Percentiles rank a stretch among this genome's conserved stretches.
phyloP scores from a whole-genome alignment of 257 asterid species.

The Solanum arcanum region DNA sequence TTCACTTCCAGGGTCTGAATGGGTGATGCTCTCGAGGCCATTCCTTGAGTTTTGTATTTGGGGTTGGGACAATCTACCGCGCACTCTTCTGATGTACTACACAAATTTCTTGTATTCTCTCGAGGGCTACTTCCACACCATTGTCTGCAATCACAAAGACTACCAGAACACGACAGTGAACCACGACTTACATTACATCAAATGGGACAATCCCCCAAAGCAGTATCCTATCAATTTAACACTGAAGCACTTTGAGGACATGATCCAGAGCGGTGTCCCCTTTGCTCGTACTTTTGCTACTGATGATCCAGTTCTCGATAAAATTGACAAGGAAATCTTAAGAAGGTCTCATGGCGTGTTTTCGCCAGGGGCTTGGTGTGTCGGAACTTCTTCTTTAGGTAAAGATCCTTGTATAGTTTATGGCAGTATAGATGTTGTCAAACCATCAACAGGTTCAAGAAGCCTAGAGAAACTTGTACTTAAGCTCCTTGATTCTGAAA shows the following conservation, averaged over 20 bases:
- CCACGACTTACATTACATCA: slow-evolving; percentile 69
- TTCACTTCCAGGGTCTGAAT: slow-evolving; percentile 49
- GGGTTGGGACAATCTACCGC: slow-evolving; percentile 99
- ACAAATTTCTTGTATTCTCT: slow-evolving; percentile 79
- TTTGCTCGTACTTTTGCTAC: slow-evolving; percentile 58
- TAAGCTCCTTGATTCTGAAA: slow-evolving; percentile 60
- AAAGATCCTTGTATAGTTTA: slow-evolving; percentile 40
- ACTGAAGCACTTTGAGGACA: slow-evolving; percentile 38
- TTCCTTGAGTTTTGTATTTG: slow-evolving; percentile 92
- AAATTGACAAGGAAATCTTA: slow-evolving; percentile 49
- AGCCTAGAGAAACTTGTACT: slow-evolving; percentile 64
- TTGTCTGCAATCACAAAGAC: slow-evolving; percentile 76
- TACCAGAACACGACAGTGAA: slow-evolving; percentile 90
- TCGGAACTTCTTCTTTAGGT: slow-evolving; percentile 26
- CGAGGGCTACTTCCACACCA: slow-evolving; percentile 88
- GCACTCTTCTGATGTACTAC: slow-evolving; percentile 88
- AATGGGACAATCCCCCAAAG: slow-evolving; percentile 71
- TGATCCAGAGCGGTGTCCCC: slow-evolving; percentile 79
- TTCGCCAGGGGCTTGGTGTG: slow-evolving; percentile 79
- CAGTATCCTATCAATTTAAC: slow-evolving; percentile 51
- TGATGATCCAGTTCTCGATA: slow-evolving; percentile 40
- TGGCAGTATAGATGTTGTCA: slow-evolving; percentile 47
- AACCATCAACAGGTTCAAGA: slow-evolving; percentile 57
- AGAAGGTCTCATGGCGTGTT: slow-evolving; percentile 28
- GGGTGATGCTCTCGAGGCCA: slow-evolving; percentile 71